A percentile compares a stretch with the other conserved stretches of the same genome.
These are phyloP conservation scores for Cystobasidium onofrii DNA, from an alignment of 768 basidiomycete genomes.

Conservation along the genomic window DNA sequence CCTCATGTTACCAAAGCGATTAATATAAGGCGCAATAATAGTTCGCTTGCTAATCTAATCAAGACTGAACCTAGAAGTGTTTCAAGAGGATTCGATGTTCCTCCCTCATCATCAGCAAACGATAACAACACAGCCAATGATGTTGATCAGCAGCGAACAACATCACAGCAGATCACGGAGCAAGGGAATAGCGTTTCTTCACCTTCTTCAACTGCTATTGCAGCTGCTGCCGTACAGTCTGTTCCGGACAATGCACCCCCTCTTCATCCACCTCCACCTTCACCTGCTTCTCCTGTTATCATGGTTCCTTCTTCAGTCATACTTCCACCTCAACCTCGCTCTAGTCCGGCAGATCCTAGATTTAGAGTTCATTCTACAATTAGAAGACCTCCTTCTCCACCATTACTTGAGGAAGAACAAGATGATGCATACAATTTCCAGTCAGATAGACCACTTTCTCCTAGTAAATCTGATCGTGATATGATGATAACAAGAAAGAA, in stretches of 20 bases:
- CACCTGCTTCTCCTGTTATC: constrained; percentile 3
- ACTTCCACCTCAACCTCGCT: constrained; percentile 7
- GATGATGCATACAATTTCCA: neutral
- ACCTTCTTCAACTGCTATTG: constrained; percentile 1
- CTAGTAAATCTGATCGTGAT: neutral
- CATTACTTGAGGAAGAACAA: neutral
- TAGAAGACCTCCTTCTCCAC: neutral
- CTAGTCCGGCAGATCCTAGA: constrained; percentile 7
- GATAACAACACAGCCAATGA: neutral
- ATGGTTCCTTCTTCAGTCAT: constrained; percentile 19
- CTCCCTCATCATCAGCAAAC: neutral
- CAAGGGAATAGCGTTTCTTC: neutral
- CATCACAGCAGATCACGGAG: neutral
- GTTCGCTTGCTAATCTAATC: neutral
- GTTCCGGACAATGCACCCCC: neutral
- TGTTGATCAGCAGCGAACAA: neutral
- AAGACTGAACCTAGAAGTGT: neutral
- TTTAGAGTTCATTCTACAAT: neutral
- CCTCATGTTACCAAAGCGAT: neutral
- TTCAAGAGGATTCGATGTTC: neutral
- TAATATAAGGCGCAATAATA: neutral
- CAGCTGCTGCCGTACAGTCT: neutral
- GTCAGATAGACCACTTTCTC: too few species aligned
- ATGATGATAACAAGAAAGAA: neutral
- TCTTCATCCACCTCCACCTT: constrained; percentile 18